A percentile compares a stretch with the other conserved stretches of the same genome.
Conservation (phyloP, 225 moss, liverwort and hornwort genomes). For the Climacium dendroides region DNA sequence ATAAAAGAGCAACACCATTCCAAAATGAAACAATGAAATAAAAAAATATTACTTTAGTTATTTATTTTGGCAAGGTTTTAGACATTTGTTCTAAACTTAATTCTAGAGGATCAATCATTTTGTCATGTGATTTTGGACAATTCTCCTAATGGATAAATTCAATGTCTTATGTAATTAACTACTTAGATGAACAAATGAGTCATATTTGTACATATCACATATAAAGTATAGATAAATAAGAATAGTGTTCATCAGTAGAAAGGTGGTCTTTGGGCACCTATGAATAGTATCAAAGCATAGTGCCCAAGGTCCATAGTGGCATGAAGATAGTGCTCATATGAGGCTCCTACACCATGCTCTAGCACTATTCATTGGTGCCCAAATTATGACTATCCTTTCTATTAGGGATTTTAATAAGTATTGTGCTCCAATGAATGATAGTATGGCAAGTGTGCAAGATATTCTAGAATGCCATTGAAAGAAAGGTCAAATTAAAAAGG, state of each 20-base stretch:
- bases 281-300: neutral
- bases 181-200: neutral
- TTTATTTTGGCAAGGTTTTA: neutral
- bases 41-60: rapidly evolving
- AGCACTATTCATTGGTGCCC: neutral
- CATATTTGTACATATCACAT: neutral
- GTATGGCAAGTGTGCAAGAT: too few species aligned
- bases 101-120: too few species aligned
- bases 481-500: too few species aligned
- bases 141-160: neutral
- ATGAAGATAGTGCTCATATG: rapidly evolving
- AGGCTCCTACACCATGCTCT: rapidly evolving
- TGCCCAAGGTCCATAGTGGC: neutral
- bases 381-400: neutral
- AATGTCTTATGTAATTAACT: too few species aligned
- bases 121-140: neutral
- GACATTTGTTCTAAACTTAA: neutral
- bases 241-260: neutral
- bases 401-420: rapidly evolving
- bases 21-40: neutral
- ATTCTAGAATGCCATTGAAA: too few species aligned
- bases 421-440: too few species aligned
- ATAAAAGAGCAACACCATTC: neutral
- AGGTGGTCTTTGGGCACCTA: neutral
- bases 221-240: too few species aligned